Percentiles rank a stretch among this genome's conserved stretches.
Conservation (phyloP, 495 filamentous ascomycete genomes). For the Amphirosellinia nigrospora region DNA sequence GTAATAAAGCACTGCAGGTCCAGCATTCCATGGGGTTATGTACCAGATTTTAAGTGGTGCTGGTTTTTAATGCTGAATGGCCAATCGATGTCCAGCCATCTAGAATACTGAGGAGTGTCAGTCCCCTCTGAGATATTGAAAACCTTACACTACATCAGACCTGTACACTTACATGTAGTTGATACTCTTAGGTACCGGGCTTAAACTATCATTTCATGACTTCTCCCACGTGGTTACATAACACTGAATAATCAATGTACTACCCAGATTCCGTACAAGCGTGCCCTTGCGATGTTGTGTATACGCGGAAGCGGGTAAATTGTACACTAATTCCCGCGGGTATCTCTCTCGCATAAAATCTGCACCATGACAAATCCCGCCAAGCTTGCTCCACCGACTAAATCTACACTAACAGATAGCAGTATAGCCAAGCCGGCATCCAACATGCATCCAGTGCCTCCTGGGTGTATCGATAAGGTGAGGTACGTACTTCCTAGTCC, state of each 20-base stretch:
- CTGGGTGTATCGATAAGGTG: slow-evolving; percentile 12
- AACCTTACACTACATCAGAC: too few species aligned
- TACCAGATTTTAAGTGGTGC: slow-evolving; percentile 2
- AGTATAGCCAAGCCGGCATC: slow-evolving; percentile 12
- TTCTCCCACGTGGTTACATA: neutral
- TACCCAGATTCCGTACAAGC: too few species aligned
- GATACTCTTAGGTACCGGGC: neutral
- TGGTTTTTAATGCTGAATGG: slow-evolving; percentile 7
- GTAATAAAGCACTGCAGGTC: slow-evolving; percentile 17
- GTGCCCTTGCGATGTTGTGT: too few species aligned
- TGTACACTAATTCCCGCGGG: neutral
- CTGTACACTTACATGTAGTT: too few species aligned
- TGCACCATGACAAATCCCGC: slow-evolving; percentile 20
- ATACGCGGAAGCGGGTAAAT: slow-evolving; percentile 9
- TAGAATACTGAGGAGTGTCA: neutral
- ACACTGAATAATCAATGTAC: too few species aligned
- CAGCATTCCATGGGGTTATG: slow-evolving; percentile 12
- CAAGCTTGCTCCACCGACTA: neutral
- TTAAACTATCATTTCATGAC: neutral
- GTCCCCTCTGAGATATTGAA: neutral
- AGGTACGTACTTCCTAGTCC: neutral
- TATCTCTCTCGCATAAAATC: neutral
- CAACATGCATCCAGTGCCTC: neutral
- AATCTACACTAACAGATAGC: too few species aligned
- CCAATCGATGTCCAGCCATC: neutral